Base-by-base conservation (phyloP, 2,329 filamentous ascomycete genomes). In the Corynespora cassiicola region DNA sequence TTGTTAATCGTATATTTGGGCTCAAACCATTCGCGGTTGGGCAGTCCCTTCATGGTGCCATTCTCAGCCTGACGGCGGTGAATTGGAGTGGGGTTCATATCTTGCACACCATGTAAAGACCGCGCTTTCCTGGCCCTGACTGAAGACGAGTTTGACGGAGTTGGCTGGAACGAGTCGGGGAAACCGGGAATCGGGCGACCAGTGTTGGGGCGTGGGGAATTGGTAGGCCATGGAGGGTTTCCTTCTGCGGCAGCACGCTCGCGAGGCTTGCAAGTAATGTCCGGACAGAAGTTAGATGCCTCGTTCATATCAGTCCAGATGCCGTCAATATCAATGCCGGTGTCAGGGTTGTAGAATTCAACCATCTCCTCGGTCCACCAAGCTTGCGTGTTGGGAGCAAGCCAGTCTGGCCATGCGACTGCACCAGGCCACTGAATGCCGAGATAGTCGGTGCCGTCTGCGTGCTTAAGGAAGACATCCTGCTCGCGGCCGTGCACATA, bases 401-500 rank as follows among this genome's bases (percentile, higher is more conserved):
- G 90, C 87, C 87, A 92, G 62, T 92, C 88, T 0, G 86, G 86
- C 66, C 84, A 90, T 8, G 79, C 85, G 0, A 84, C 80, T 10
- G 82, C 77, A 29, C 88, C 88, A 5, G 88, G 85, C 88, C 88
- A 92, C 15, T 91, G 87, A 11, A 89, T 85, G 11, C 87, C 80
- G 42, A 77, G 55, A 45, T 77, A 79, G 17, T 79, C 61, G 8
- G 72, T 72, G 10, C 76, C 85, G 51, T 89, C 84, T 2, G 50
- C 55, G 23, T 62, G 50, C 54, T 77, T 76, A 20, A 81, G 57
- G 63, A 83, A 82, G 7, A 80, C 65, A 14, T 72, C 77, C n/a
- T 78, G 69, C 5, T 79, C 75, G 1, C 81, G 65, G 0, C 86
- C 87, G 11, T 80, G 76, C 34, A 84, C 72, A 63, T 82, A 90